Base-by-base conservation (phyloP, 495 filamentous ascomycete genomes). In the Hypoxylon rickii region DNA sequence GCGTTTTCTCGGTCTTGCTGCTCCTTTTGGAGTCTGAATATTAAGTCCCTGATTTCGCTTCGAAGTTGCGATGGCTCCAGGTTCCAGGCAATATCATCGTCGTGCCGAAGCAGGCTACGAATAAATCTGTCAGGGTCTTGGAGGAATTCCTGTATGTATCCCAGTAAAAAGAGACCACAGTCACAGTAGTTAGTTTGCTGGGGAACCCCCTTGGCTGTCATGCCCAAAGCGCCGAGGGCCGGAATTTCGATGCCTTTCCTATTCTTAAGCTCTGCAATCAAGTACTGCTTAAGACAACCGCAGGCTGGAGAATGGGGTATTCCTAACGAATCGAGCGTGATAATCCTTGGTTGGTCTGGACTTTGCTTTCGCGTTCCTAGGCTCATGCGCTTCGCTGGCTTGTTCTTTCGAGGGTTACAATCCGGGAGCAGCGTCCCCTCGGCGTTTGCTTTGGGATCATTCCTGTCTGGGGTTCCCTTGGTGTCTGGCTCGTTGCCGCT, bases 311-410 rank as follows among this genome's bases (percentile, higher is more conserved):
- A 73, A 64, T 91, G 93, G 0, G 67, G 10, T 13, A 64, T 31
- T 31, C 83, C 86, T 21, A 98, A 76, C 0, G 94, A 97, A 70
- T 98, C 94, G 12, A 98, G 83, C 0, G 89, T 91, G 58, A 98
- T 85, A 49, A 98, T 96, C 17, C 79, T 79, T 4, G 90, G 83
- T 37, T 76, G 70, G 6, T 66, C 64, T 1, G 68, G 61, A 17
- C 68, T 63, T 44, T 69, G 67, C 42, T 72, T 77, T 39, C 63
- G 75, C 44, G 68, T 44, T 5, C 67, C 51, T 7, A 56, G 11
- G 39, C 40, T 41, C 7, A 57, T 44, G 13, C 47, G 39, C 58
- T 73, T 73, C 31, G 38, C 34, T 42, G 43, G 32, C 34, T 45
- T 68, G 56, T 37, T 66, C 53, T 36, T 56, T 34, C 5, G 33